Evolutionary conservation across 73 alveolate genomes (phyloP), one percentile per base, ranked within the genome.

Genomic region (Stentor coeruleus): DNA sequence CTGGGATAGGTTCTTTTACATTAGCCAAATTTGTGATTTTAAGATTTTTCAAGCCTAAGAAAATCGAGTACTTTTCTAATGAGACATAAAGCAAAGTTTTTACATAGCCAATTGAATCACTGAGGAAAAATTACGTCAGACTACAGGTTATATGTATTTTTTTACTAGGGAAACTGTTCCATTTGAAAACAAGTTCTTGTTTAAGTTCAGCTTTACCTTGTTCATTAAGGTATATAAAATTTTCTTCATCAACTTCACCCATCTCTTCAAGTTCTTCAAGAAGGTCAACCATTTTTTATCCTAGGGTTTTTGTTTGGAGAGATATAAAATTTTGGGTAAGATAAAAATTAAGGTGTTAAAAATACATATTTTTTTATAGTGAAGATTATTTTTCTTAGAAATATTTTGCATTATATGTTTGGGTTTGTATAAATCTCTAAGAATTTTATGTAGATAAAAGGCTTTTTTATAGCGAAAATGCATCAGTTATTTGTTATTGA

Each of bases 131-230:
- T 49, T 49, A 49, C 66, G 66, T 11, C 20, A 20, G 28, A 49
- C 66, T 6, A 20, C 66, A 49, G 66, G 66, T 49, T 49, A 49
- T 49, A 20, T 49, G 66, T 6, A 49, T 49, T 20, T 49, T 49
- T 49, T 49, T 49, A 49, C 66, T 49, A 11, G 66, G 28, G 66
- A 49, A 49, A 6, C 20, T 6, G 6, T 20, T 49, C 66, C 66
- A 49, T 11, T 20, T 6, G 66, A 49, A 49, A 20, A 49, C 20
- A 11, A 49, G 66, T 49, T 49, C 66, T 6, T 49, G 66, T 49
- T 49, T 49, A 6, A 49, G 66, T 49, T 49, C 66, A 49, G 66
- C 66, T 49, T 49, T 49, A 11, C 66, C 66, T 49, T 49, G 66
- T 20, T 49, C 66, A 20, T 49, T 49, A 11, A 49, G 66, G 20